phyloP scores from a whole-genome alignment of 768 basidiomycete species.

The Leccinum obscurum region DNA sequence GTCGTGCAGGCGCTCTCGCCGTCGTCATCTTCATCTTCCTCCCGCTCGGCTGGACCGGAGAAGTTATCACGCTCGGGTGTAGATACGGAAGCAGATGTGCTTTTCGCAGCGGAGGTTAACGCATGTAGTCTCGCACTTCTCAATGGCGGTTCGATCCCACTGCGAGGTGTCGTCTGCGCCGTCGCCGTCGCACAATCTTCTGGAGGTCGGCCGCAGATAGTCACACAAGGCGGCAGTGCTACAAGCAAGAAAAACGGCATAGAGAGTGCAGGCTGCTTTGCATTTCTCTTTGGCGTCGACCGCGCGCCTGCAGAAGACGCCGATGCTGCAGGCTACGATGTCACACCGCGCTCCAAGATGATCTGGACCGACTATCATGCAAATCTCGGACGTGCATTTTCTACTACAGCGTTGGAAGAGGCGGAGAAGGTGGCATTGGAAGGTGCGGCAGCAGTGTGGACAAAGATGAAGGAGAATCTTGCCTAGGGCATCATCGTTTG shows the following conservation, averaged over 20 bases:
- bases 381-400: conserved; percentile 29
- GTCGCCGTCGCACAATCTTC: conserved; percentile 47
- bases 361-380: conserved; percentile 28
- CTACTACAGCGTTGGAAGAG: conserved; percentile 40
- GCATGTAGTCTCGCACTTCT: conserved; percentile 68
- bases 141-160: conserved; percentile 67
- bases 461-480: conserved; percentile 46
- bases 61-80: neutral
- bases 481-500: conserved; percentile 11
- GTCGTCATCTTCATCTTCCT: neutral
- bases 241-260: conserved; percentile 27
- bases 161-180: conserved; percentile 75
- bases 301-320: neutral
- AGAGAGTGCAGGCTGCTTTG: conserved; percentile 61
- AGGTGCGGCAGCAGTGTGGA: conserved; percentile 50
- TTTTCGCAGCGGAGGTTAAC: conserved; percentile 69
- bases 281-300: conserved; percentile 52
- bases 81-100: conserved; percentile 31
- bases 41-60: neutral
- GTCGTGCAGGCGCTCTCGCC: conserved; percentile 61
- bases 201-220: conserved; percentile 27
- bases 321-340: neutral
- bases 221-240: conserved; percentile 43
- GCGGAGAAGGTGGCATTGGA: conserved; percentile 50
- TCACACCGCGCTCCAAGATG: conserved; percentile 28